Conservation (phyloP, 805 yeast genomes). For the Dipodascopsis uninucleata region DNA sequence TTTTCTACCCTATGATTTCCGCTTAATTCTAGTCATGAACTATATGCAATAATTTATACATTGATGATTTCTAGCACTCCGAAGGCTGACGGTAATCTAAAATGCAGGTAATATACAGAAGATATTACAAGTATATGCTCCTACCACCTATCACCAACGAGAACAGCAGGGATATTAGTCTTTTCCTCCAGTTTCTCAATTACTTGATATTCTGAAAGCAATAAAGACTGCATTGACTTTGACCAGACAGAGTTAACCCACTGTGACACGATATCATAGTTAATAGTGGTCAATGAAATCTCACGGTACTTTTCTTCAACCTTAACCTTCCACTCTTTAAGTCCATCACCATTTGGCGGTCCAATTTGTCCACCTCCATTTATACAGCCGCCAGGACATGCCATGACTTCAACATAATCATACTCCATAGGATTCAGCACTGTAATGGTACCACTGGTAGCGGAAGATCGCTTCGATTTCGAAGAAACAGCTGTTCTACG, state of each 20-base stretch:
- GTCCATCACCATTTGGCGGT: constrained; percentile 34
- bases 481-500: constrained; percentile 24
- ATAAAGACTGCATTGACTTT: constrained; percentile 8
- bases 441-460: constrained; percentile 42
- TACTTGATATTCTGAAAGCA: constrained; percentile 16
- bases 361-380: constrained; percentile 93
- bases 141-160: constrained; percentile 26
- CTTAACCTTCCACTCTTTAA: constrained; percentile 36
- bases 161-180: constrained; percentile 19
- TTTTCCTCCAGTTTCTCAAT: constrained; percentile 14
- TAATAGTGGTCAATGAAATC: constrained; percentile 32
- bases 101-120: no score
- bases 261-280: constrained; percentile 7
- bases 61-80: no score
- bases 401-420: constrained; percentile 92
- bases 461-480: constrained; percentile 27
- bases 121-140: no score
- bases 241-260: constrained; percentile 25
- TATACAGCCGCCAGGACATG: constrained; percentile 96
- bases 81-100: no score
- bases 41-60: no score
- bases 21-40: no score
- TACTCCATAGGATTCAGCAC: constrained; percentile 51
- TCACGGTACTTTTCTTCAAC: constrained; percentile 40
- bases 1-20: no score